Base-by-base conservation (phyloP, 1,284 basidiomycete species). In the Xerocomus nothofagi region DNA sequence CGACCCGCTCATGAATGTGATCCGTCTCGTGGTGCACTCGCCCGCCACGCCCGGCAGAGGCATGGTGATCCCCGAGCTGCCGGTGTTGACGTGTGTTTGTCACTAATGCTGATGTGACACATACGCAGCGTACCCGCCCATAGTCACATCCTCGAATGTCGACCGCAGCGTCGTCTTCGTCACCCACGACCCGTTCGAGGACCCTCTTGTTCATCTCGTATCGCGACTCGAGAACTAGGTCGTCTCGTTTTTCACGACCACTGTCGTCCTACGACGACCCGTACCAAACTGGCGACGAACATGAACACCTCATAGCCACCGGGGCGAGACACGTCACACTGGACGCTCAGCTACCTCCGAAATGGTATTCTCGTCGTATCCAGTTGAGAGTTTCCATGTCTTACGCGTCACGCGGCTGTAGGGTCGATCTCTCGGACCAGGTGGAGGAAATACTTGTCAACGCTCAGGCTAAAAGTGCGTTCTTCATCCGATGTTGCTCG, bases 181-280 rank as follows among this genome's bases (percentile, higher is more conserved):
- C 61, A 44, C 76, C 74, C 23, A 80, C 81, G 30, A 94, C 89
- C 17, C 87, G 96, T 58, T 95, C 91, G 1, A 74, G 96, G 42
- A 98, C 96, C 3, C 82, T 94, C 44, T 84, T 98, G 64, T 99
- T 97, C 71, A 86, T 98, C 51, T 98, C 94, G 10, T 93, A 93
- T 69, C 82, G 96, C 55, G 92, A 98, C 72, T 93, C 93, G 4
- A 79, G 78, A 38, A 72, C 82, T 17, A 73, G 75, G 26, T 71
- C 79, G 0, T 76, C 81, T 4, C 76, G 76, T 34, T 73, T 74
- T 54, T 66, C 74, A 38, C 70, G 70, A 37, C 58, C 71, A 11
- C 61, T 67, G 4, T 61, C 68, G 33, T 55, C 67, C 42, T 73
- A 73, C 61, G 68, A 77, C 57, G 70, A 73, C 53, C 63, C 71